These are phyloP conservation scores for Euphorbia corollata DNA, from an alignment of 441 rosid genomes.

Conservation along the genomic window DNA sequence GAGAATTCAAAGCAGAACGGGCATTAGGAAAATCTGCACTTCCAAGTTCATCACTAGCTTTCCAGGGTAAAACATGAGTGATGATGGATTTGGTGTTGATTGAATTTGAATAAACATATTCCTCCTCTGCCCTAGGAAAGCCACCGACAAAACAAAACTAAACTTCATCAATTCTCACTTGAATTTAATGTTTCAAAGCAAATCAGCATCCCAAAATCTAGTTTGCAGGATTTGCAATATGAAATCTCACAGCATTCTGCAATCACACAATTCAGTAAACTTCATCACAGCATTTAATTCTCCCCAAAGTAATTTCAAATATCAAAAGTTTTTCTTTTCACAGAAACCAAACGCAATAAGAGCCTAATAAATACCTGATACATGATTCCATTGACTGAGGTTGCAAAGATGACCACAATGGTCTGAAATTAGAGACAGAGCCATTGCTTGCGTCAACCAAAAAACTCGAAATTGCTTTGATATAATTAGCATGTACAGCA, in stretches of 20 bases:
- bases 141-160: neutral
- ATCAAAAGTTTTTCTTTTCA: neutral
- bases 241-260: neutral
- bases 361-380: constrained; percentile 58
- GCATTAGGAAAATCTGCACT: constrained; percentile 86
- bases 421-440: constrained; percentile 7
- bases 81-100: constrained; percentile 91
- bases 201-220: neutral
- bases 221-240: neutral
- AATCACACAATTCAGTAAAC: too few relatives aligned
- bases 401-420: constrained; percentile 22
- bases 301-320: neutral
- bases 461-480: constrained; percentile 18
- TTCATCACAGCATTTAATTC: neutral
- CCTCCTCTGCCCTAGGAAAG: constrained; percentile 71
- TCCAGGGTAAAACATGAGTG: constrained; percentile 90
- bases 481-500: constrained; percentile 25
- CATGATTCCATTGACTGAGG: constrained; percentile 32
- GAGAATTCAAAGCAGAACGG: constrained; percentile 66
- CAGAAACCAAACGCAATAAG: neutral
- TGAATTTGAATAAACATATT: constrained; percentile 87
- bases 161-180: neutral
- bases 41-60: constrained; percentile 82
- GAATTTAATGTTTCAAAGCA: neutral
- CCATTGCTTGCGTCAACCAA: constrained; percentile 3